Base-by-base conservation (phyloP, 2,329 filamentous ascomycete species). In the Fusarium euwallaceae region DNA sequence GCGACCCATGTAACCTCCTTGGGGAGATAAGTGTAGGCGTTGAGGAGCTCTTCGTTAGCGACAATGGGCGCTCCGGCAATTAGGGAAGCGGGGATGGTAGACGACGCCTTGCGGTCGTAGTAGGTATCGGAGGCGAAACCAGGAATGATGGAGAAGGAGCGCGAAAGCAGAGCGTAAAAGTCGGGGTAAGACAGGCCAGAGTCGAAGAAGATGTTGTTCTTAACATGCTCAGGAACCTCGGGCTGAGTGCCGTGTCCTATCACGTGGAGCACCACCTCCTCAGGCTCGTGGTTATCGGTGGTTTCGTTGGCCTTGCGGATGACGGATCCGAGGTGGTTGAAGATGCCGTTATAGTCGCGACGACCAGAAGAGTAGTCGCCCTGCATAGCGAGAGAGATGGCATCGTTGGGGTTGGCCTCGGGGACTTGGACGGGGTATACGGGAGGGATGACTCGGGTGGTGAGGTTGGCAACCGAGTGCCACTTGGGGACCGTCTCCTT, bases 21-120 rank as follows among this genome's bases (percentile, higher is more conserved):
- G 24, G 77, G 76, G 20, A 80, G 60, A 61, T 80, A 80, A 4
- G 73, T 69, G 72, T 80, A 80, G 2, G 75, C 68, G 17, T 62
- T 59, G 27, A 80, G 78, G 6, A 80, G 71, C 55, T 75, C 64
- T 34, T 80, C 75, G 55, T 53, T 73, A 4, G 76, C 78, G 9
- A 80, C 77, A 10, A 80, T 59, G 11, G 78, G 78, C 10, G 74
- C 77, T 24, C 78, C 78, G 16, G 78, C 78, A 37, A 80, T 80
- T 39, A 80, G 34, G 4, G 78, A 70, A 12, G 78, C 78, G 36
- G 78, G 78, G 14, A 80, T 73, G 8, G 77, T 78, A 12, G 78
- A 80, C 11, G 78, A 80, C 11, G 78, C 78, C 70, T 80, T 80
- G 61, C 78, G 78, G 59, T 80, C 78, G 34, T 71, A 73, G 67